Conservation (phyloP, 2,329 filamentous ascomycete species). For the Diaporthe amygdali region DNA sequence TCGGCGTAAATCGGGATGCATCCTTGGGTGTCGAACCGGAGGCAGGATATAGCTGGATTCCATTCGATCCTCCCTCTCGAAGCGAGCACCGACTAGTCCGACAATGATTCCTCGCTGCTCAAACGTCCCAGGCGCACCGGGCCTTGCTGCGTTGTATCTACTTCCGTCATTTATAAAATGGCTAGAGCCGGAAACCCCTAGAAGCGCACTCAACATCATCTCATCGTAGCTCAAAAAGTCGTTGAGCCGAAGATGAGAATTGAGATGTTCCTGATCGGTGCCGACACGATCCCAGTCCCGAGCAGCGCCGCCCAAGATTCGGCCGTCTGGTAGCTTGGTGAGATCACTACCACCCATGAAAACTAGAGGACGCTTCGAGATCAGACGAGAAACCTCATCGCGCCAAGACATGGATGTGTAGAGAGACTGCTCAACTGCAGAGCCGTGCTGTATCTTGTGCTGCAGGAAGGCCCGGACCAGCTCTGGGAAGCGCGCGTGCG, state of each 20-base stretch:
- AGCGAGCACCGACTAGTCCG: constrained; percentile 38
- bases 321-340: neutral
- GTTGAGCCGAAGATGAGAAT: constrained; percentile 27
- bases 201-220: constrained; percentile 38
- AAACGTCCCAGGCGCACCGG: constrained; percentile 25
- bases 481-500: neutral
- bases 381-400: neutral
- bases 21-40: neutral
- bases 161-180: constrained; percentile 37
- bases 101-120: constrained; percentile 36
- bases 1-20: constrained; percentile 23
- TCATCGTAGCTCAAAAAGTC: constrained; percentile 41
- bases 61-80: constrained; percentile 36
- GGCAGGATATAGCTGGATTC: constrained; percentile 28
- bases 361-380: constrained; percentile 11
- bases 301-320: neutral
- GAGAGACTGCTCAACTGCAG: neutral
- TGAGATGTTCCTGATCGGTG: constrained; percentile 13
- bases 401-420: neutral
- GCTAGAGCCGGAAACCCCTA: constrained; percentile 37
- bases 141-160: constrained; percentile 28
- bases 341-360: neutral
- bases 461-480: neutral
- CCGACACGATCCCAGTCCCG: constrained; percentile 13
- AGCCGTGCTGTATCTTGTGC: constrained; percentile 1